These are phyloP conservation scores for Ascochyta fabae DNA, from an alignment of 2,329 filamentous ascomycete species.

Conservation along the genomic window DNA sequence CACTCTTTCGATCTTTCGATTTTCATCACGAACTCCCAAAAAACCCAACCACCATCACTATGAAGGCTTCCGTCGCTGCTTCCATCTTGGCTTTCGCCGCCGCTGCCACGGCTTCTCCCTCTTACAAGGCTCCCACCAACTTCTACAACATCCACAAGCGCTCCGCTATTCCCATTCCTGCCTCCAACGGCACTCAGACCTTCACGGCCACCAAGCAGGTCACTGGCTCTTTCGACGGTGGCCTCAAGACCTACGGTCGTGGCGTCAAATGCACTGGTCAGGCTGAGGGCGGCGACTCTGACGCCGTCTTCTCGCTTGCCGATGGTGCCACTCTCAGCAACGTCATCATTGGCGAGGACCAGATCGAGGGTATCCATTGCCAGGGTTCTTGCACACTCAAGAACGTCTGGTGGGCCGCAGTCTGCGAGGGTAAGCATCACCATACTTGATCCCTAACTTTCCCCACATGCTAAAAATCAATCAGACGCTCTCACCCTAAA, in stretches of 20 bases:
- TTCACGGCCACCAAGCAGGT: slow-evolving; percentile 22
- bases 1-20: slow-evolving; percentile 21
- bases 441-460: not conserved
- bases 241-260: slow-evolving; percentile 33
- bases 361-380: slow-evolving; percentile 44
- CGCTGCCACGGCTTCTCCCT: slow-evolving; percentile 29
- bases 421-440: slow-evolving; percentile 41
- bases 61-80: slow-evolving; percentile 33
- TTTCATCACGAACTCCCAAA: slow-evolving; percentile 4
- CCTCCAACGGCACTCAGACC: slow-evolving; percentile 30
- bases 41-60: slow-evolving; percentile 21
- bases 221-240: slow-evolving; percentile 32
- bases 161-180: slow-evolving; percentile 29
- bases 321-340: slow-evolving; percentile 58
- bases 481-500: slow-evolving; percentile 43
- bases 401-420: slow-evolving; percentile 52
- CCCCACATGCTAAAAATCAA: slow-evolving; percentile 1
- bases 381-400: slow-evolving; percentile 56
- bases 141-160: slow-evolving; percentile 29
- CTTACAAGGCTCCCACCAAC: slow-evolving; percentile 20
- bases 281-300: slow-evolving; percentile 51
- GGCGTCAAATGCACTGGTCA: slow-evolving; percentile 48
- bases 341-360: slow-evolving; percentile 59
- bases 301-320: slow-evolving; percentile 60
- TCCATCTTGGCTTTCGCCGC: slow-evolving; percentile 30